Evolutionary conservation across 345 rosid species (phyloP), one percentile per base, ranked within the genome.

Genomic region (Gossypium turneri): DNA sequence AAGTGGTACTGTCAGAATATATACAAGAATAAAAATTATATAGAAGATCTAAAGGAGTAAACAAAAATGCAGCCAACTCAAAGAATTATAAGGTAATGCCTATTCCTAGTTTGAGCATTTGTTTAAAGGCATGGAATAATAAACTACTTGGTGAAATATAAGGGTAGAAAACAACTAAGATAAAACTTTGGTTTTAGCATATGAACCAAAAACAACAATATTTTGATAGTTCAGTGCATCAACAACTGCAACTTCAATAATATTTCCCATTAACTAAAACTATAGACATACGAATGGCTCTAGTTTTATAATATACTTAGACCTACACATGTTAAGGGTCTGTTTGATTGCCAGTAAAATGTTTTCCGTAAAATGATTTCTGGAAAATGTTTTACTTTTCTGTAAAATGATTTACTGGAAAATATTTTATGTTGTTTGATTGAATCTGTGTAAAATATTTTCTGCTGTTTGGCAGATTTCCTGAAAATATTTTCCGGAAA

Each of bases 1-100:
- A 82, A 63, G 70, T 71, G 70, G 75, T 34, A 57, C 63, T 56
- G 83, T 76, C 51, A 69, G 52, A 15, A 67, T 57, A 67, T 55
- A 12, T 51, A 68, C 50, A 66, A 27, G 20, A 60, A 58, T 2
- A 29, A 64, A 20, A 7, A 68, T 4, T 9, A 25, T 22, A 59
- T 41, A 10, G 24, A 78, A 41, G 8, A 68, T 16, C 64, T 16
- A 17, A 65, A 29, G 48, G 67, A 63, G 12, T 10, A 24, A 25
- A 44, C 27, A 9, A 57, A 60, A 10, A 27, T 24, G 29, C 16
- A n/a, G 25, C 9, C 68, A 38, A 27, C 17, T 17, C 48, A 38
- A 63, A 63, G 24, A 63, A 63, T 63, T n/a, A 48, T 7, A 29
- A 27, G n/a, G 34, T 29, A 29, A 34, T 12, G 44, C 7, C 3